Base-by-base conservation (phyloP, 2,329 filamentous ascomycete genomes). In the Graphilbum ipis-grandicollis region DNA sequence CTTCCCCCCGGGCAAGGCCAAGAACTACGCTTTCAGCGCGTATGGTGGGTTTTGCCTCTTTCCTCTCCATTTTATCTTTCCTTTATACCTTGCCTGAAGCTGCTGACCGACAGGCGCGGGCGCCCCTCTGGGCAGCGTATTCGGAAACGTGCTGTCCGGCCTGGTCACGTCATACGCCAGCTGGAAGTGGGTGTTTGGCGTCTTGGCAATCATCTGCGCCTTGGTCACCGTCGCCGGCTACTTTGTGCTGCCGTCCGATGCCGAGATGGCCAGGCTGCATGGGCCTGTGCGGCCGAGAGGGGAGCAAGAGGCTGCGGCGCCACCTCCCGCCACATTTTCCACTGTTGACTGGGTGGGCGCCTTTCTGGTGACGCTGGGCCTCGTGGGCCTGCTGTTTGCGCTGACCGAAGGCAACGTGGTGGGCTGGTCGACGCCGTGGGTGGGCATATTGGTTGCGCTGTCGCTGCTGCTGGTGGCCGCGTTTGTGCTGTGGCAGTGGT, bases 121-220 rank as follows among this genome's bases (percentile, higher is more conserved):
- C 2, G 70, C 75, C 0, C 75, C 77, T 0, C 53, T 79, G 0
- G 76, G 77, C 0, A 67, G 64, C 34, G 62, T 79, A 9, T 68
- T 74, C 37, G 77, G 77, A 3, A 81, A 78, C 47, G 52, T 79
- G 5, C 51, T 79, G 14, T 64, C 71, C 9, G 76, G 76, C 15
- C 54, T 80, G 30, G 67, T 82, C 15, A 67, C 68, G 2, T 56
- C 77, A 38, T 80, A 71, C 43, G 57, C 65, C 12, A 66, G 54
- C 35, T 80, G 75, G 75, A 70, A 67, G 52, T 78, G 74, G 64
- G 69, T 79, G 1, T 79, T 79, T 50, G 77, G 73, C 44, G 65
- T 69, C 17, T 63, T 73, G 15, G 72, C 71, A 17, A 69, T 76
- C 34, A 57, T 79, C 28, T 69, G 67, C 5, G 65, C 63, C 17